Evolutionary conservation across 257 asterid species (phyloP).

Genomic region (Solanum chmielewskii): DNA sequence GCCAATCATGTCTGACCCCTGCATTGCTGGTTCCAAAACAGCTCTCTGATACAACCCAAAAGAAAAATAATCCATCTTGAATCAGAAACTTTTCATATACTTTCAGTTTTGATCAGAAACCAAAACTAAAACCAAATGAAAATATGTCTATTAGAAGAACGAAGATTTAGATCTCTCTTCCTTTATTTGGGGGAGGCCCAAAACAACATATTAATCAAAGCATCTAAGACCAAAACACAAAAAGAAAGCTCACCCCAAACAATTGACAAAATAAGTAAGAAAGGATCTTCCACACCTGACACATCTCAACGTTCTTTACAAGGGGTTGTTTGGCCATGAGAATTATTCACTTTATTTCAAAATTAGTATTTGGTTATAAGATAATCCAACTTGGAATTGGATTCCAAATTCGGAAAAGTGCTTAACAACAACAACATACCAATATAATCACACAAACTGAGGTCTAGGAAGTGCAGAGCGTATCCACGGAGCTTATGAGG

Average conservation of each 20-base stretch:
- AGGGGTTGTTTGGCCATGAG: neutral
- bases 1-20: constrained; percentile 91
- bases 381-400: neutral
- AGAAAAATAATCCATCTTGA: constrained; percentile 72
- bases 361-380: neutral
- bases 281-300: neutral
- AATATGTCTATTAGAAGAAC: neutral
- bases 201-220: neutral
- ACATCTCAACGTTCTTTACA: neutral
- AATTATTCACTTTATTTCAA: neutral
- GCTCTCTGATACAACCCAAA: constrained; percentile 53
- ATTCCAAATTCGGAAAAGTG: neutral
- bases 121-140: neutral
- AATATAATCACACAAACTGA: neutral
- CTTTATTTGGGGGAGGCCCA: neutral
- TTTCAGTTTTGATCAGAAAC: constrained; percentile 47
- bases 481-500: neutral
- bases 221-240: neutral
- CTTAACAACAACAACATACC: neutral
- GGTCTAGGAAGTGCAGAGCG: neutral
- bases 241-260: neutral
- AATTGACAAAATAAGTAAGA: neutral
- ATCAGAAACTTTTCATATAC: constrained; percentile 72
- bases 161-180: neutral
- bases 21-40: constrained; percentile 90